These are phyloP conservation scores for Astragalus membranaceus DNA, from an alignment of 306 rosid genomes.

Conservation along the genomic window DNA sequence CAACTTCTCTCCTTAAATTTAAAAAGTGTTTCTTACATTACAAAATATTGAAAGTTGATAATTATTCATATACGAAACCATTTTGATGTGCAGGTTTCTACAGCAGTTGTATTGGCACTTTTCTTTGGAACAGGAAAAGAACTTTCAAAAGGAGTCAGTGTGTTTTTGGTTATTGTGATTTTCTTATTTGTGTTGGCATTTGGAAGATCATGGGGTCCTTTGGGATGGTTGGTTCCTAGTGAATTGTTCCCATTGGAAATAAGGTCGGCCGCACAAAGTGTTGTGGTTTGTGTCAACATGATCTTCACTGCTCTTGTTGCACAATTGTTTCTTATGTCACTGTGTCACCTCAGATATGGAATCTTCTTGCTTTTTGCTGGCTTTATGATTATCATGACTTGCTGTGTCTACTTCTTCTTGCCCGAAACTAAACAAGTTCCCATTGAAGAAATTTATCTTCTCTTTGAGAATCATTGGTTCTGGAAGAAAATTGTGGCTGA, in stretches of 20 bases:
- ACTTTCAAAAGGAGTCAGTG: conserved; percentile 51
- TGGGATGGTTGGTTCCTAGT: conserved; percentile 92
- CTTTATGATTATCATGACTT: conserved; percentile 48
- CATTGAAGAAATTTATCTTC: conserved; percentile 62
- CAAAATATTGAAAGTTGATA: too few species aligned
- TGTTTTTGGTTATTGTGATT: conserved; percentile 58
- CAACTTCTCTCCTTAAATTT: neutral
- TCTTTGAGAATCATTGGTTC: conserved; percentile 66
- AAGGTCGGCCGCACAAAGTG: conserved; percentile 84
- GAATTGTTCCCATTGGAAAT: conserved; percentile 85
- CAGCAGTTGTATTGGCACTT: conserved; percentile 57
- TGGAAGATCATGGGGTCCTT: conserved; percentile 93
- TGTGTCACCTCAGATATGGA: conserved; percentile 80
- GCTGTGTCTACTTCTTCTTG: conserved; percentile 62
- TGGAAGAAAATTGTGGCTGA: conserved; percentile 46
- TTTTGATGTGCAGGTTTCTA: conserved; percentile 40
- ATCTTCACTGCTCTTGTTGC: conserved; percentile 77
- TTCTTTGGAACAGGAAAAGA: conserved; percentile 50
- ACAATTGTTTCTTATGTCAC: conserved; percentile 55
- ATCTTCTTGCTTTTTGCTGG: conserved; percentile 66
- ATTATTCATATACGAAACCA: neutral
- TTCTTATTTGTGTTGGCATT: conserved; percentile 72
- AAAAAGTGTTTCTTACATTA: too few species aligned
- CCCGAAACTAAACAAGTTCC: conserved; percentile 87
- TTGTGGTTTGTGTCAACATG: conserved; percentile 83